Evolutionary conservation across 169 alveolate genomes (phyloP).

Genomic region (Eimeria maxima): DNA sequence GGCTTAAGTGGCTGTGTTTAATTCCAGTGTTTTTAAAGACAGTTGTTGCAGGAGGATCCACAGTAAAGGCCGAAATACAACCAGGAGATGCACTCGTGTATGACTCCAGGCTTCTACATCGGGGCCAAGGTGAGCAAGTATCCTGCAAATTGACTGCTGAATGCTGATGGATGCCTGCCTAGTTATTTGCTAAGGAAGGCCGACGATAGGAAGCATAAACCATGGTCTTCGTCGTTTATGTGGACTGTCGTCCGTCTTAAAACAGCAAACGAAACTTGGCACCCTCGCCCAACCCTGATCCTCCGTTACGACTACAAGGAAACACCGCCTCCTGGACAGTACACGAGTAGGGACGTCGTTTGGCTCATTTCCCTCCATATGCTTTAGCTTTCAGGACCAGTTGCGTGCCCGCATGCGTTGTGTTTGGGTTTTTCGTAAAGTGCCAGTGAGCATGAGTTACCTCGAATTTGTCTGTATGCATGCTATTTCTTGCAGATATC

Average conservation of each 20-base stretch:
- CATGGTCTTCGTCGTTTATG: background rate
- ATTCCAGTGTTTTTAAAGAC: background rate
- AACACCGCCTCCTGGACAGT: constrained; percentile 79
- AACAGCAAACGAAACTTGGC: constrained; percentile 82
- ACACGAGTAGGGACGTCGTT: constrained; percentile 41
- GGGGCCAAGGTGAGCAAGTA: constrained; percentile 78
- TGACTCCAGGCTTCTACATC: constrained; percentile 79
- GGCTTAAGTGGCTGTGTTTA: constrained; percentile 57
- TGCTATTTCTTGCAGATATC: constrained; percentile 16
- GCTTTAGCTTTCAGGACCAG: background rate
- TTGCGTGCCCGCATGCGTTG: no score
- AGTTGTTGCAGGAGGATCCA: constrained; percentile 16
- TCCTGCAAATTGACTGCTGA: background rate
- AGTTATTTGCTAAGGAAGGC: background rate
- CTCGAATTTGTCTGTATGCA: background rate
- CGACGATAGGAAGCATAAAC: background rate
- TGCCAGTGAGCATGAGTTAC: background rate
- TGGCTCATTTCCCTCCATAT: background rate
- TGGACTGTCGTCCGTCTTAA: background rate
- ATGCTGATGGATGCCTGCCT: background rate
- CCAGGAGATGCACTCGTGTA: constrained; percentile 82
- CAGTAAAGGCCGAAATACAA: constrained; percentile 69
- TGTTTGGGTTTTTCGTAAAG: no score
- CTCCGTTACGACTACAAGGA: constrained; percentile 82
- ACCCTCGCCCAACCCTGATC: constrained; percentile 73